A percentile compares a stretch with the other conserved stretches of the same genome.
Evolutionary conservation across 192 early-diverging fungal species (phyloP).

Genomic region (Rhizoclosmatium globosum): DNA sequence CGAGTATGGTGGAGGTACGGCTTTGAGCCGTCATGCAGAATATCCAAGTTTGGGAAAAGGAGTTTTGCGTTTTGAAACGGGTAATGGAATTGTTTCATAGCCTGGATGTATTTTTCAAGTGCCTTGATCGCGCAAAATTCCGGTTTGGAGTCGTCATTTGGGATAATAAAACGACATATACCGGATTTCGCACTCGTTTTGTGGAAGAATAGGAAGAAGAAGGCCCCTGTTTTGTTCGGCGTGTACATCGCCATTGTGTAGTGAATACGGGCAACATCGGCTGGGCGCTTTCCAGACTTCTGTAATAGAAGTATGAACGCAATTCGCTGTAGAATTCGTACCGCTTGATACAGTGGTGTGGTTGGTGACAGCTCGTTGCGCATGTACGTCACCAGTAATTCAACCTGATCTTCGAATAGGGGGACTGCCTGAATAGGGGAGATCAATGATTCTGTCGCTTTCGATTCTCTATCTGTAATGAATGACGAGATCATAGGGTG

Average conservation of each 20-base stretch:
- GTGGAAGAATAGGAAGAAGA: background rate
- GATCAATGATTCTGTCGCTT: background rate
- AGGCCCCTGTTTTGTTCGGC: background rate
- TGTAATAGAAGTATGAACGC: background rate
- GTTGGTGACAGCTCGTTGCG: background rate
- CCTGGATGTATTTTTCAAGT: background rate
- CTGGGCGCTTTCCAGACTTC: background rate
- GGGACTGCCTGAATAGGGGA: background rate
- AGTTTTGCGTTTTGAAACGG: background rate
- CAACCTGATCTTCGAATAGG: background rate
- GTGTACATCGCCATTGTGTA: background rate
- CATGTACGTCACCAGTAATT: background rate
- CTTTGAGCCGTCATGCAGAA: background rate
- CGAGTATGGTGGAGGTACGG: background rate
- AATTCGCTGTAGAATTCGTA: background rate
- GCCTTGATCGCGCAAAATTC: background rate
- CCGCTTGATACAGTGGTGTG: background rate
- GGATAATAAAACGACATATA: background rate
- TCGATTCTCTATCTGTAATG: background rate
- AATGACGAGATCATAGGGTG: background rate
- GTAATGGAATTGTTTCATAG: background rate
- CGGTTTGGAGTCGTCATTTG: background rate
- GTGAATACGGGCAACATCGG: background rate
- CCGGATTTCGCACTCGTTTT: background rate
- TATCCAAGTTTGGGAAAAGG: background rate